Conservation (phyloP, 306 rosid species). For the Trichosanthes cucumerina region DNA sequence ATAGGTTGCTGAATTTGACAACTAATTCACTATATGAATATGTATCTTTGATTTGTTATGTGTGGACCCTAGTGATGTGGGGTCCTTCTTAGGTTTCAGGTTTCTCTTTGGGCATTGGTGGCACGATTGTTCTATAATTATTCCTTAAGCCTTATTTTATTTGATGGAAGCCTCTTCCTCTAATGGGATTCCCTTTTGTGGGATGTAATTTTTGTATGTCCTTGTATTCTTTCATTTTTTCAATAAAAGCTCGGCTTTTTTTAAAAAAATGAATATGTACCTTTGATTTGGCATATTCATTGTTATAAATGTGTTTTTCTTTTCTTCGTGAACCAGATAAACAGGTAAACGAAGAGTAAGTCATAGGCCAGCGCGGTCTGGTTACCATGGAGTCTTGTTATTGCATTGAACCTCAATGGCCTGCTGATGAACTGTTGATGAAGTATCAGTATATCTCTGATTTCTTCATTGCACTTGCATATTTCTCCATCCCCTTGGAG, state of each 20-base stretch:
- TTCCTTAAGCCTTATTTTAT: too few relatives aligned
- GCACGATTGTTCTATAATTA: too few relatives aligned
- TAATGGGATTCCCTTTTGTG: too few relatives aligned
- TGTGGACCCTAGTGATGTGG: too few relatives aligned
- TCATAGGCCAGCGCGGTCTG: background rate
- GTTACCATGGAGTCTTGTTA: conserved; percentile 13
- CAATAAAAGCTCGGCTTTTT: too few relatives aligned
- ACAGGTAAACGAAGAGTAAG: background rate
- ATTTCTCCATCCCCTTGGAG: conserved; percentile 41
- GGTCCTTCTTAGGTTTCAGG: too few relatives aligned
- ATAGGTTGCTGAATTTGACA: background rate
- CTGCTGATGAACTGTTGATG: conserved; percentile 13
- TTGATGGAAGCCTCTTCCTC: too few relatives aligned
- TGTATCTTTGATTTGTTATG: background rate
- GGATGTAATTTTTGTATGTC: too few relatives aligned
- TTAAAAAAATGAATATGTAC: background rate
- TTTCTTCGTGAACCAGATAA: background rate
- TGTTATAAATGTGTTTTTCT: background rate
- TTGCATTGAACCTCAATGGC: conserved; percentile 18
- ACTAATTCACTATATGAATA: background rate
- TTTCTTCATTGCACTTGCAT: conserved; percentile 55
- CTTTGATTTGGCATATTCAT: background rate
- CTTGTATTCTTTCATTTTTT: too few relatives aligned
- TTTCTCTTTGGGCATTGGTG: too few relatives aligned
- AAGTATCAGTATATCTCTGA: conserved; percentile 20